These are phyloP conservation scores for Talaromyces sp. DNA, from an alignment of 2,329 filamentous ascomycete genomes.

Conservation along the genomic window DNA sequence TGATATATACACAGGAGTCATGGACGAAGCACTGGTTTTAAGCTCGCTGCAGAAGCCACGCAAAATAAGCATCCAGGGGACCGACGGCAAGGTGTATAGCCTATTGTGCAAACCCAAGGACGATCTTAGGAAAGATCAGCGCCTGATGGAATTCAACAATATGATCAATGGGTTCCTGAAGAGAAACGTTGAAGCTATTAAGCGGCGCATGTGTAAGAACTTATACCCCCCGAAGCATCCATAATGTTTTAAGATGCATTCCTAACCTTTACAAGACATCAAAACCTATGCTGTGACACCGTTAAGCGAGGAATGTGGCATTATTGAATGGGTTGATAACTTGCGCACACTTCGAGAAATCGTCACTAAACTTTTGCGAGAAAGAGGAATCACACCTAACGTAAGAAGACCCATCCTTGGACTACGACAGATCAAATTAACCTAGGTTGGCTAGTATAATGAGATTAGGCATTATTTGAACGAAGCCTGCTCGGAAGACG, in stretches of 20 bases:
- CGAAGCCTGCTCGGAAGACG: conserved; percentile 61
- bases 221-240: not conserved
- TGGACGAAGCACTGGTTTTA: conserved; percentile 84
- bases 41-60: conserved; percentile 89
- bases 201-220: conserved; percentile 67
- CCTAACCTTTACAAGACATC: conserved; percentile 53
- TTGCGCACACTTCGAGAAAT: conserved; percentile 93
- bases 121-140: conserved; percentile 93
- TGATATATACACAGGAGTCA: conserved; percentile 48
- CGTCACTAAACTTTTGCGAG: conserved; percentile 70
- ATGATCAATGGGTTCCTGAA: conserved; percentile 97
- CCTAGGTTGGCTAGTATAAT: conserved; percentile 55
- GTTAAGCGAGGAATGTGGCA: conserved; percentile 92
- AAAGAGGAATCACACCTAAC: conserved; percentile 61
- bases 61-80: conserved; percentile 81
- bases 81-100: conserved; percentile 82
- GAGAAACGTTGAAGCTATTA: conserved; percentile 83
- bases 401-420: conserved; percentile 22
- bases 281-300: conserved; percentile 96
- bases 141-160: conserved; percentile 97
- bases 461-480: conserved; percentile 58
- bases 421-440: not conserved
- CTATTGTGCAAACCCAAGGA: conserved; percentile 97
- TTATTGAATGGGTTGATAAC: conserved; percentile 98
- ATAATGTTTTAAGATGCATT: not conserved